Conservation (phyloP, 495 filamentous ascomycete species). For the Neurospora pannonica region DNA sequence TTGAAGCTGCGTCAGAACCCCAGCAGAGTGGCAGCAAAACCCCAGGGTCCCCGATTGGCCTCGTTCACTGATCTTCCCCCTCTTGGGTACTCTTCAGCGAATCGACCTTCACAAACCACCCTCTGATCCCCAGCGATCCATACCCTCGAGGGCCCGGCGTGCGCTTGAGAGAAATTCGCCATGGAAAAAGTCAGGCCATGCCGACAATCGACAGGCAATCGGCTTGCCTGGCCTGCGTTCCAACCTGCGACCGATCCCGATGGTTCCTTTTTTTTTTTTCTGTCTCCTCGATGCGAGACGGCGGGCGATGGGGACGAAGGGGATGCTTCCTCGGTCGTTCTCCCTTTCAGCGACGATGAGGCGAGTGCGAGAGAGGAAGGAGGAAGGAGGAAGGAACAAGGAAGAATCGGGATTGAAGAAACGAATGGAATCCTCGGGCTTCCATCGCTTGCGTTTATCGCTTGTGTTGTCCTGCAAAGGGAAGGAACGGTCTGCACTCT, state of each 20-base stretch:
- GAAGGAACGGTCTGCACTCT: background rate
- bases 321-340: background rate
- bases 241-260: constrained; percentile 1
- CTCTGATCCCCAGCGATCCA: background rate
- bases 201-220: constrained; percentile 12
- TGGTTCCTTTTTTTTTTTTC: background rate
- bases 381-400: background rate
- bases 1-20: constrained; percentile 19
- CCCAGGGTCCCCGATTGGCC: constrained; percentile 16
- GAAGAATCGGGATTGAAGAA: background rate
- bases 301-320: background rate
- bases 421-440: too few species aligned
- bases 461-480: background rate
- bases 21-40: background rate
- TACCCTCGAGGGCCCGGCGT: background rate
- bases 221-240: background rate
- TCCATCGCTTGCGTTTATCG: background rate
- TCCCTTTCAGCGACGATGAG: background rate
- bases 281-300: background rate
- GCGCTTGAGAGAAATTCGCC: constrained; percentile 8
- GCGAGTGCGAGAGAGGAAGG: background rate
- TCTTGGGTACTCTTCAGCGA: background rate
- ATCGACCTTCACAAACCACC: background rate
- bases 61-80: background rate
- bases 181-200: constrained; percentile 21